Evolutionary conservation across 345 rosid genomes (phyloP).

Genomic region (Populus alba): DNA sequence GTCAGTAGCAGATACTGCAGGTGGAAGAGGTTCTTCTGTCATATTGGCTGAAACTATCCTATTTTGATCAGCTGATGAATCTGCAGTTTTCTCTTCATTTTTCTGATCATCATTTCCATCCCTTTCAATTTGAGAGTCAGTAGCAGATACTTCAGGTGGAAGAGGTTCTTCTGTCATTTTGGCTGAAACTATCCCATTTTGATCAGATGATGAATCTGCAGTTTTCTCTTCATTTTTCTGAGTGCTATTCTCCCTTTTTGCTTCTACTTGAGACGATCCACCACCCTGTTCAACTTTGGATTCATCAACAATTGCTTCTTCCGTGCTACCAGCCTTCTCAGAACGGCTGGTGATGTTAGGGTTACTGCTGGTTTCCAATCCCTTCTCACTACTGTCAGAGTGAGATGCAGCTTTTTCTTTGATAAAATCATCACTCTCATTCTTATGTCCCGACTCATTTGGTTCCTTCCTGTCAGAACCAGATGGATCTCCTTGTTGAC

Average conservation of each 20-base stretch:
- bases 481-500: conserved; percentile 39
- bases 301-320: conserved; percentile 37
- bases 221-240: conserved; percentile 47
- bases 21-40: conserved; percentile 39
- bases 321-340: conserved; percentile 33
- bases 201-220: conserved; percentile 41
- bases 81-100: conserved; percentile 36
- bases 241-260: conserved; percentile 28
- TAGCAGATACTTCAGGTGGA: conserved; percentile 17
- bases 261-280: conserved; percentile 34
- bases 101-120: conserved; percentile 45
- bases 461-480: conserved; percentile 29
- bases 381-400: conserved; percentile 39
- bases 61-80: conserved; percentile 45
- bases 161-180: conserved; percentile 36
- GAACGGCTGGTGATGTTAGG: conserved; percentile 23
- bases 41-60: conserved; percentile 29
- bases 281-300: conserved; percentile 37
- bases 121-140: conserved; percentile 45
- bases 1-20: conserved; percentile 35
- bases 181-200: conserved; percentile 37
- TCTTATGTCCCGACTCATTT: conserved; percentile 37
- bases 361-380: conserved; percentile 33
- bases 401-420: conserved; percentile 36
- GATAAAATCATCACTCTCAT: conserved; percentile 35